A percentile compares a stretch with the other conserved stretches of the same genome.
Conservation (phyloP, 108 stramenopile genomes). For the Cylindrotheca fusiformis region DNA sequence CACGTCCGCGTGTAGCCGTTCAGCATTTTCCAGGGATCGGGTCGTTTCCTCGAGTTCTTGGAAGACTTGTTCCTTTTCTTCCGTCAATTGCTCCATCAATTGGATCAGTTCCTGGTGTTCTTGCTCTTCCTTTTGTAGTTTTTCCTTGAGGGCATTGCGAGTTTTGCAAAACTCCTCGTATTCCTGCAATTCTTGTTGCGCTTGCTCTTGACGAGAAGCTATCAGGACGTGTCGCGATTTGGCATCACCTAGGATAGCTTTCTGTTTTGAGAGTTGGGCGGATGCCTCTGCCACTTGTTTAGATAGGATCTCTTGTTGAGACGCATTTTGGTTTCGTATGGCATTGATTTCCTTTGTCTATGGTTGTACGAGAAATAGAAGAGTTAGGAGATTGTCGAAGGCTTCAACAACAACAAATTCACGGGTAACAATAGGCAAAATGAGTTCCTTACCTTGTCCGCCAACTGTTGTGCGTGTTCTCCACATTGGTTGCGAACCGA, state of each 20-base stretch:
- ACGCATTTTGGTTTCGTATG: not conserved
- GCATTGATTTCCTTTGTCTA: not conserved
- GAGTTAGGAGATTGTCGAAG: not conserved
- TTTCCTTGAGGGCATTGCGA: not conserved
- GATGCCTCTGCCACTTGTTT: not conserved
- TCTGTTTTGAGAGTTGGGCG: not conserved
- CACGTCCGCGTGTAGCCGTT: slow-evolving; percentile 15
- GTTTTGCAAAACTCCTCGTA: not conserved
- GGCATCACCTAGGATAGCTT: not conserved
- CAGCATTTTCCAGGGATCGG: slow-evolving; percentile 1
- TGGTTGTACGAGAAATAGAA: not conserved
- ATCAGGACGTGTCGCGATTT: not conserved
- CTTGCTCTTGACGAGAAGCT: not conserved
- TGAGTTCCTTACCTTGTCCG: slow-evolving; percentile 11
- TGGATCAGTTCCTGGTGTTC: slow-evolving; percentile 5
- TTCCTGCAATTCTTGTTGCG: not conserved
- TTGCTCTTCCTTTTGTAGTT: not conserved
- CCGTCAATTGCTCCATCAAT: slow-evolving; percentile 7
- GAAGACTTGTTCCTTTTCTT: slow-evolving; percentile 3
- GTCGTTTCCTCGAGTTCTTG: slow-evolving; percentile 21
- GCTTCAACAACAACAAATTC: not conserved
- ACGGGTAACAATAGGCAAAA: not conserved
- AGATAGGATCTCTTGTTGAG: not conserved
- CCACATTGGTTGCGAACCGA: slow-evolving; percentile 11
- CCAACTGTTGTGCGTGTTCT: slow-evolving; percentile 11